Evolutionary conservation across 2,329 filamentous ascomycete species (phyloP).

Genomic region (Diaporthe humulicola): DNA sequence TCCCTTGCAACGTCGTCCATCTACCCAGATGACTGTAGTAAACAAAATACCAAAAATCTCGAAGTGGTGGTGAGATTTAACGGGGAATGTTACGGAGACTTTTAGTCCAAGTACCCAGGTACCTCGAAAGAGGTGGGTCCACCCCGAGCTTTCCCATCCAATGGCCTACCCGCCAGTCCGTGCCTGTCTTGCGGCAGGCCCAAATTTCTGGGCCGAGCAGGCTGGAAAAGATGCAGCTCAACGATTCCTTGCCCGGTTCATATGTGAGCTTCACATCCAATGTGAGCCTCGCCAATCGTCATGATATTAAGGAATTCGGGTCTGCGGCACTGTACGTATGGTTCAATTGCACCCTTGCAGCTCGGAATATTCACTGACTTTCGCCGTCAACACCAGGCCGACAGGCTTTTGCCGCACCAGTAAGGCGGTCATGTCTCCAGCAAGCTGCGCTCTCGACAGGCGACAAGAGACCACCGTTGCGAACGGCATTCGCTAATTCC

Average conservation of each 20-base stretch:
- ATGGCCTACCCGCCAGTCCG: background rate
- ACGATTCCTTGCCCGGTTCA: slow-evolving; percentile 7
- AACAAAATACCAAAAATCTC: background rate
- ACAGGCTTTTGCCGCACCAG: slow-evolving; percentile 62
- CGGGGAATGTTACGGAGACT: too few species aligned
- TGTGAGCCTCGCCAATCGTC: slow-evolving; percentile 47
- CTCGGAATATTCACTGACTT: slow-evolving; percentile 41
- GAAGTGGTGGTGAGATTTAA: background rate
- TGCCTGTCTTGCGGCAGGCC: slow-evolving; percentile 19
- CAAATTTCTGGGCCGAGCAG: slow-evolving; percentile 22
- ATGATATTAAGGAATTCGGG: slow-evolving; percentile 71
- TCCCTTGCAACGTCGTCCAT: background rate
- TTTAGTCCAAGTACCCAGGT: background rate
- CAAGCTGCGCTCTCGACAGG: slow-evolving; percentile 54
- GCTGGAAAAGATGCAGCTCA: slow-evolving; percentile 33
- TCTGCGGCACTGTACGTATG: slow-evolving; percentile 65
- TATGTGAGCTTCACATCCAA: slow-evolving; percentile 32
- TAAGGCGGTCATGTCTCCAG: slow-evolving; percentile 53
- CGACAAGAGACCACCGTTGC: slow-evolving; percentile 45
- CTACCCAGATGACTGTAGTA: background rate
- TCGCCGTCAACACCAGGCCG: slow-evolving; percentile 58
- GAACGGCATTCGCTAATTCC: slow-evolving; percentile 43
- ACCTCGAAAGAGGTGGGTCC: background rate
- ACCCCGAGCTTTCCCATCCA: background rate
- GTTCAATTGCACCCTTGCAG: background rate